Percentiles rank a stretch among this genome's conserved stretches.
Evolutionary conservation across 2,329 filamentous ascomycete species (phyloP).

Genomic region (Xenoacremonium recifei): DNA sequence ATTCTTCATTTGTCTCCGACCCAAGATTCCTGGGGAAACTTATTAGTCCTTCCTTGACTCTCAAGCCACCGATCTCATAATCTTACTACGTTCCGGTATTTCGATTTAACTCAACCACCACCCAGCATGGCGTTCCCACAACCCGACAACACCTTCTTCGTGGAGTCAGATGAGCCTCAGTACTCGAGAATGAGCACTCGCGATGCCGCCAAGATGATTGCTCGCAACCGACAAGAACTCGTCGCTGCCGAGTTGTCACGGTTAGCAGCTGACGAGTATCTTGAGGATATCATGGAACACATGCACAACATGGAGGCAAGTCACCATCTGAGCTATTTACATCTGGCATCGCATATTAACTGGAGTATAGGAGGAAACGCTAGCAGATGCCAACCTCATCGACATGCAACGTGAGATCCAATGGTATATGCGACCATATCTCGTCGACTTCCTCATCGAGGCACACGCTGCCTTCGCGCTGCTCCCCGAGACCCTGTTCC

Average conservation of each 20-base stretch:
- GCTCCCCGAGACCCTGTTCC: constrained; percentile 90
- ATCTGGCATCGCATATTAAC: constrained; percentile 1
- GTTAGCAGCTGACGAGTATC: constrained; percentile 82
- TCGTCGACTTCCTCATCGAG: constrained; percentile 97
- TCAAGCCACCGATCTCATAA: constrained; percentile 23
- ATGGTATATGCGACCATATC: constrained; percentile 98
- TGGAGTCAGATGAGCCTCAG: constrained; percentile 52
- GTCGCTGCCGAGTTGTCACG: constrained; percentile 87
- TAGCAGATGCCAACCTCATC: constrained; percentile 95
- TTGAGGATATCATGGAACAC: constrained; percentile 90
- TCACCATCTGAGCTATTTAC: constrained; percentile 1
- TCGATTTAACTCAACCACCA: constrained; percentile 16
- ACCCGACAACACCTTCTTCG: constrained; percentile 49
- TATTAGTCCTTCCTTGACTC: constrained; percentile 45
- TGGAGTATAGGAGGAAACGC: constrained; percentile 72
- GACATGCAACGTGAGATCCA: constrained; percentile 99
- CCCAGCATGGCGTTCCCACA: constrained; percentile 48
- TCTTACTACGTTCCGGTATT: constrained; percentile 12
- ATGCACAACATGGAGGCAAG: constrained; percentile 91
- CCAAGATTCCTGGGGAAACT: constrained; percentile 54
- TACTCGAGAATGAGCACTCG: constrained; percentile 63
- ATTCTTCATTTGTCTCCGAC: constrained; percentile 41
- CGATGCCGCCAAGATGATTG: constrained; percentile 75
- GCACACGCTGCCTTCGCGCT: constrained; percentile 93
- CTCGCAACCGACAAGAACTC: constrained; percentile 80